Conservation (phyloP, 2,329 filamentous ascomycete genomes). For the Aureobasidium sp. region DNA sequence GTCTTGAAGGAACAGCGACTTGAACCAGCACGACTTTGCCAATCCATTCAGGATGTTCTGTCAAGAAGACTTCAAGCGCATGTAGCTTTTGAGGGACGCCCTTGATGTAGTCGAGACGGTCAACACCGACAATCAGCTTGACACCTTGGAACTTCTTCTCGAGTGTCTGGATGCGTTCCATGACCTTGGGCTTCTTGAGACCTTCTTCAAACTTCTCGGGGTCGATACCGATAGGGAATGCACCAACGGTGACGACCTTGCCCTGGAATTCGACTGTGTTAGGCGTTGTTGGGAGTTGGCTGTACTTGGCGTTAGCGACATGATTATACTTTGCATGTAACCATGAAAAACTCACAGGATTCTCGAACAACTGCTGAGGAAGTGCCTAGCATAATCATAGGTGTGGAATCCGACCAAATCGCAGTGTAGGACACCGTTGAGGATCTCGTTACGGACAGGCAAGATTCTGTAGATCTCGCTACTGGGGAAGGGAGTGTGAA, state of each 20-base stretch:
- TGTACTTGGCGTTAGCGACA: conserved; percentile 21
- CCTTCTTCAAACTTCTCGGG: conserved; percentile 93
- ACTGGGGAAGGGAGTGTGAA: conserved; percentile 94
- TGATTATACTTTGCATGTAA: conserved; percentile 6
- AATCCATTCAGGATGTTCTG: conserved; percentile 96
- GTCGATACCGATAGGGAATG: conserved; percentile 96
- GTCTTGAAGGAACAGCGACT: conserved; percentile 86
- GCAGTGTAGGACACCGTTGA: conserved; percentile 82
- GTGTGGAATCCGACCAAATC: conserved; percentile 97
- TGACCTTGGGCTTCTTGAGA: conserved; percentile 74
- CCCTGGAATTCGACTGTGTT: conserved; percentile 89
- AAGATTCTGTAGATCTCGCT: conserved; percentile 95
- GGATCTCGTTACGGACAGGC: conserved; percentile 81
- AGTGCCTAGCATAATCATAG: conserved; percentile 97
- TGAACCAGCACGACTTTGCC: conserved; percentile 95
- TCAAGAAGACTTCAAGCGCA: conserved; percentile 91
- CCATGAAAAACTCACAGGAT: conserved; percentile 56
- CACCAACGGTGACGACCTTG: conserved; percentile 82
- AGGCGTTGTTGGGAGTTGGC: conserved; percentile 69
- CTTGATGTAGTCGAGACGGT: conserved; percentile 97
- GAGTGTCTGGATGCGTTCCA: conserved; percentile 76
- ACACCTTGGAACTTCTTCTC: conserved; percentile 90
- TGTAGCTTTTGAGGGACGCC: conserved; percentile 96
- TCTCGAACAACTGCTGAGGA: conserved; percentile 91
- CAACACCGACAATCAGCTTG: conserved; percentile 93